These are phyloP conservation scores for Pestalotiopsis sp. DNA, from an alignment of 2,329 filamentous ascomycete species.

Conservation along the genomic window DNA sequence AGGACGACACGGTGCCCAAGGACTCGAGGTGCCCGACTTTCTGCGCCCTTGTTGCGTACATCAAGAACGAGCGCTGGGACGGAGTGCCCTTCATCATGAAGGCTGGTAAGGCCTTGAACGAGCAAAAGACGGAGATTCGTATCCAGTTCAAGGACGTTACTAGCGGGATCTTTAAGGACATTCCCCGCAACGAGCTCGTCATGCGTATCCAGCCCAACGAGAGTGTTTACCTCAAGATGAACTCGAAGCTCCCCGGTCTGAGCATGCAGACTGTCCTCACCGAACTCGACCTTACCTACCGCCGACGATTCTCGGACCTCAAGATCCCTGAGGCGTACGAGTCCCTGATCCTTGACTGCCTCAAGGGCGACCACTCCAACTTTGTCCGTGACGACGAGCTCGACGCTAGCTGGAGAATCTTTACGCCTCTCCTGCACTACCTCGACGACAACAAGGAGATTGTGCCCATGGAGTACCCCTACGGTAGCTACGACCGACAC, in stretches of 20 bases:
- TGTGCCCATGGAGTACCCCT: conserved; percentile 98
- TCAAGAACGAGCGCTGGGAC: conserved; percentile 99
- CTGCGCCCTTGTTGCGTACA: conserved; percentile 95
- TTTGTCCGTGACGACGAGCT: conserved; percentile 97
- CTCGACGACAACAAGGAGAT: conserved; percentile 99
- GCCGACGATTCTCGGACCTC: conserved; percentile 96
- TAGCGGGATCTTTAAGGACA: conserved; percentile 99
- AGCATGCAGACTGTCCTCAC: conserved; percentile 99
- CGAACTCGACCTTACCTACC: conserved; percentile 96
- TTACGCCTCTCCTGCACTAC: conserved; percentile 96
- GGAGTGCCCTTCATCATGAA: conserved; percentile 99
- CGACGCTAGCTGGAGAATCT: conserved; percentile 97
- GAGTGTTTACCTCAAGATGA: conserved; percentile 99
- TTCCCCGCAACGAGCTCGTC: conserved; percentile 97
- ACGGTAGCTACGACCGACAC: conserved; percentile 54
- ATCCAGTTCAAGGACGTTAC: conserved; percentile 99
- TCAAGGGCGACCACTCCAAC: conserved; percentile 99
- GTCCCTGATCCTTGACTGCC: conserved; percentile 92
- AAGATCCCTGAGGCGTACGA: conserved; percentile 99
- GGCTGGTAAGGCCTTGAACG: conserved; percentile 97
- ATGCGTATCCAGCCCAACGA: conserved; percentile 99
- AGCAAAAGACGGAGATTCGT: conserved; percentile 99
- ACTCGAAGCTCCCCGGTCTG: conserved; percentile 96
- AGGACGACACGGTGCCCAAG: conserved; percentile 97
- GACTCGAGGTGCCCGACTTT: conserved; percentile 98